Base-by-base conservation (phyloP, 805 yeast species). In the Ogataea pignaliae region DNA sequence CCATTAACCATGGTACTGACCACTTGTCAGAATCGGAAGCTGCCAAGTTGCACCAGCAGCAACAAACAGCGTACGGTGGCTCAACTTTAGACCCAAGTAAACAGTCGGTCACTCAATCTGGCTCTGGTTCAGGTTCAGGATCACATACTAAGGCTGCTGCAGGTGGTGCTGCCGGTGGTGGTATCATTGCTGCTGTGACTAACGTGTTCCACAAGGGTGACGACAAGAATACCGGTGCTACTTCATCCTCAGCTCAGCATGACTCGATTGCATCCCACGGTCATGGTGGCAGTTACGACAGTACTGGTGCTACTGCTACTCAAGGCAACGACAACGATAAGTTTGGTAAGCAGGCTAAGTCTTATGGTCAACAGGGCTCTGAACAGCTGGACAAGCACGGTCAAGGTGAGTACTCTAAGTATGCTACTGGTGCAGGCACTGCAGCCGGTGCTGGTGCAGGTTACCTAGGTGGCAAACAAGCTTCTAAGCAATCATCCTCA, bases 371-470 rank as follows among this genome's bases (percentile, higher is more conserved):
- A 16, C 40, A 42, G n/a, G 54, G 48, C 13, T 36, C 42, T 17
- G 40, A 46, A 31, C 43, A 46, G 10, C 37, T 48, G 3, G 51
- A 41, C 16, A 40, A 50, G 21, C 36, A 46, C 10, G 51, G 48
- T 17, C 17, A 39, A 17, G 47, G 50, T 28, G 36, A 51, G 29
- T 42, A 50, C 28, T 47, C 48, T 3, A 39, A 41, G 18, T 46
- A 46, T 16, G 50, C 37, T 13, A 42, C 48, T 7, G 44, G 44
- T 10, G 46, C 45, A 3, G 53, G 51, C 14, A 44, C 37, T 26
- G 43, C 39, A n/a, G 40, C 14, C 29, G 48, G 34, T n/a, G 29
- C 51, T 21, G 56, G 50, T 10, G 53, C 51, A 5, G 51, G 50
- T 21, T 21, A 21, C 26, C 26, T 21, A 21, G 26, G 26, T 5